These are phyloP conservation scores for Casuarina cunninghamiana DNA, from an alignment of 306 rosid genomes.

Conservation along the genomic window DNA sequence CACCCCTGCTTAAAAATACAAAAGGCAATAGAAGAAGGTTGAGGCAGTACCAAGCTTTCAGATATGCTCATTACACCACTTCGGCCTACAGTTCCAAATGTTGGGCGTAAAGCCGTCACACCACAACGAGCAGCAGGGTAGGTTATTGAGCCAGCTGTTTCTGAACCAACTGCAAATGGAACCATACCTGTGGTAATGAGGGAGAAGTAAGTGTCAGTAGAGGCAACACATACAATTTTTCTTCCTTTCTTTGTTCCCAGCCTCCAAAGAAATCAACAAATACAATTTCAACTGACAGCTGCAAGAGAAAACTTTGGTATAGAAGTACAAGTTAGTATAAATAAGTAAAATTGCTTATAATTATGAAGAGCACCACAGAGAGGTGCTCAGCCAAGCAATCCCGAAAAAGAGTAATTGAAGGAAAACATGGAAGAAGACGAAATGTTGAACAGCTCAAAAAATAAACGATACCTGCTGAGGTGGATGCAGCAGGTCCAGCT, in stretches of 20 bases:
- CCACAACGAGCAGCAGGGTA: conserved; percentile 78
- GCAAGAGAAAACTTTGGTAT: background rate
- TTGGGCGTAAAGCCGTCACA: conserved; percentile 69
- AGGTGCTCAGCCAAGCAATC: background rate
- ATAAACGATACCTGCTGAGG: conserved; percentile 55
- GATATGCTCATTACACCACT: conserved; percentile 86
- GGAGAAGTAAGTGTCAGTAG: conserved; percentile 8
- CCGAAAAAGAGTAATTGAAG: conserved; percentile 1
- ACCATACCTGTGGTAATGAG: conserved; percentile 56
- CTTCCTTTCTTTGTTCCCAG: background rate
- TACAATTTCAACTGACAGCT: background rate
- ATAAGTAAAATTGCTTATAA: conserved; percentile 6
- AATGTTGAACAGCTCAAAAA: conserved; percentile 8
- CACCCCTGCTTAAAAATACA: background rate
- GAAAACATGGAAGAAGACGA: background rate
- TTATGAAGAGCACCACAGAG: conserved; percentile 4
- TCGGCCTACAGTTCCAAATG: conserved; percentile 72
- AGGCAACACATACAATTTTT: background rate
- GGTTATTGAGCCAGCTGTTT: conserved; percentile 76
- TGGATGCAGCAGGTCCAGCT: conserved; percentile 79
- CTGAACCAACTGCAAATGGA: conserved; percentile 79
- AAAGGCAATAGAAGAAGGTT: conserved; percentile 10
- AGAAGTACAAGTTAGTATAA: background rate
- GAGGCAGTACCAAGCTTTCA: conserved; percentile 63
- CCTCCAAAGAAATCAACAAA: background rate